These are phyloP conservation scores for Hypoxylon intermedium DNA, from an alignment of 495 filamentous ascomycete species.

Conservation along the genomic window DNA sequence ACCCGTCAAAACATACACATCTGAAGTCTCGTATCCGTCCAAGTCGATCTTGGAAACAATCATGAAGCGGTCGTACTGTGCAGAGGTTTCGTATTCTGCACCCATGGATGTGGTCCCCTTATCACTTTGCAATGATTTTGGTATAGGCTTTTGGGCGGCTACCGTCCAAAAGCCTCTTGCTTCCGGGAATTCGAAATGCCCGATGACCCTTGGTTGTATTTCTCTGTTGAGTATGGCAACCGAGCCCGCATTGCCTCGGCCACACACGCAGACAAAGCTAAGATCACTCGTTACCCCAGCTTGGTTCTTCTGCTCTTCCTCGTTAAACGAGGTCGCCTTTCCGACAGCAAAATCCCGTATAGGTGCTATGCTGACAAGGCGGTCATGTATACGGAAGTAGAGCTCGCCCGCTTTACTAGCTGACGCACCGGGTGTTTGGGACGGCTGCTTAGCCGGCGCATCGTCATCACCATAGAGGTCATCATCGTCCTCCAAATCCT, in stretches of 20 bases:
- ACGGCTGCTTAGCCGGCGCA: conserved; percentile 30
- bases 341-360: conserved; percentile 63
- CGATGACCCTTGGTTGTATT: conserved; percentile 70
- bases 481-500: conserved; percentile 62
- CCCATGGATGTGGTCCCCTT: conserved; percentile 56
- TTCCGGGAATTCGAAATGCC: conserved; percentile 66
- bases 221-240: conserved; percentile 77
- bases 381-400: conserved; percentile 77
- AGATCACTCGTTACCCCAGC: conserved; percentile 61
- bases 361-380: conserved; percentile 76
- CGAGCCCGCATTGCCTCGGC: conserved; percentile 71
- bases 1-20: conserved; percentile 67
- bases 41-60: conserved; percentile 69
- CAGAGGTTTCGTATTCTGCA: conserved; percentile 57
- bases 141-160: conserved; percentile 63
- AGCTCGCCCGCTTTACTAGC: conserved; percentile 64
- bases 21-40: conserved; percentile 62
- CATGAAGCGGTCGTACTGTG: conserved; percentile 71
- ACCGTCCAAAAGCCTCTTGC: conserved; percentile 70
- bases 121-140: conserved; percentile 59
- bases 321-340: conserved; percentile 29
- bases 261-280: conserved; percentile 75
- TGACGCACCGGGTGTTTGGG: conserved; percentile 29
- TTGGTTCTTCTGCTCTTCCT: conserved; percentile 52
- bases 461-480: conserved; percentile 76